A percentile compares a stretch with the other conserved stretches of the same genome.
Evolutionary conservation across 1,284 basidiomycete species (phyloP).

Genomic region (Trametes versicolor): DNA sequence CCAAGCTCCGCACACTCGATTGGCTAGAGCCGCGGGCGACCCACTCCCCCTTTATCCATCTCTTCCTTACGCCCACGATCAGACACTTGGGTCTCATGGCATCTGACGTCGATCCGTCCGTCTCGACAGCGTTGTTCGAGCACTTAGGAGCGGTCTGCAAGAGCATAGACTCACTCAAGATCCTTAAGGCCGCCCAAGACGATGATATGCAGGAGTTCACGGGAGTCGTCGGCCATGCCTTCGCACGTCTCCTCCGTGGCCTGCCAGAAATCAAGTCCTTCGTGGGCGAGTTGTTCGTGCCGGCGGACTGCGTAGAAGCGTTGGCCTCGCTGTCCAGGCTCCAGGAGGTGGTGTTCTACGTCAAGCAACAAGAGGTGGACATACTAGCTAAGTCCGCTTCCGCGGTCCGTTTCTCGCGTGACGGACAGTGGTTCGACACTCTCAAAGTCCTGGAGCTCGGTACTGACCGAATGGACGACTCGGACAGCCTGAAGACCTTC

Average conservation of each 20-base stretch:
- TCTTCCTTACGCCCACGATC: conserved; percentile 9
- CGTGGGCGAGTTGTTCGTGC: background rate
- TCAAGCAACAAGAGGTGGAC: background rate
- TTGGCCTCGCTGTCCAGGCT: conserved; percentile 2
- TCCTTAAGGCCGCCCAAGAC: background rate
- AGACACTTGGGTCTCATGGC: background rate
- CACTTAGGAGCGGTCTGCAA: background rate
- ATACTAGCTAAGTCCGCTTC: background rate
- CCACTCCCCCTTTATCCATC: conserved; percentile 1
- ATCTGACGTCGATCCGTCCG: background rate
- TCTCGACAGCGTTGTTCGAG: background rate
- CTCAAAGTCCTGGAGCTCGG: background rate
- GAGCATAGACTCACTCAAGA: background rate
- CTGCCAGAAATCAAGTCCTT: background rate
- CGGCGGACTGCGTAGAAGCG: background rate
- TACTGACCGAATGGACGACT: no score
- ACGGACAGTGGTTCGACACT: background rate
- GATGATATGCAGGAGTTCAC: background rate
- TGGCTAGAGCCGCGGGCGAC: conserved; percentile 1
- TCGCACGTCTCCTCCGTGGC: background rate
- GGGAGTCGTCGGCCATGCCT: no score
- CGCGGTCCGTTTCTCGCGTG: background rate
- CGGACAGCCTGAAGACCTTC: no score
- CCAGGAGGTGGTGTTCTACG: background rate
- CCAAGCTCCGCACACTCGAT: background rate